Evolutionary conservation across 352 stramenopile genomes (phyloP).

Genomic region (Albugo candida): DNA sequence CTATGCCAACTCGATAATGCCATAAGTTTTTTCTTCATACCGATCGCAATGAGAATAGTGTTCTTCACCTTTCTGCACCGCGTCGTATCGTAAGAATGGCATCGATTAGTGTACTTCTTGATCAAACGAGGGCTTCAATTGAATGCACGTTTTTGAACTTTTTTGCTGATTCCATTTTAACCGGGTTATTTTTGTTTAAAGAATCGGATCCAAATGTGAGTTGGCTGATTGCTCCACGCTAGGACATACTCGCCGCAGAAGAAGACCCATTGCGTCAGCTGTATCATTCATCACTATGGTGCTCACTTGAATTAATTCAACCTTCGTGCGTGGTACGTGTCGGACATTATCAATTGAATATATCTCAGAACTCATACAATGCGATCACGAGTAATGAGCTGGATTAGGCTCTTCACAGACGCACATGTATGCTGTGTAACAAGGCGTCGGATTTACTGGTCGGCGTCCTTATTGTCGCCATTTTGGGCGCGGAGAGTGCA

Average conservation of each 20-base stretch:
- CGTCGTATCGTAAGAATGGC: slow-evolving; percentile 68
- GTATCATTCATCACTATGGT: slow-evolving; percentile 41
- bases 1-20: slow-evolving; percentile 57
- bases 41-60: slow-evolving; percentile 72
- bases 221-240: slow-evolving; percentile 62
- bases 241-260: slow-evolving; percentile 62
- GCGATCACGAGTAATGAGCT: slow-evolving; percentile 44
- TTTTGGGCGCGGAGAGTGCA: slow-evolving; percentile 66
- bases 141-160: slow-evolving; percentile 55
- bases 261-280: slow-evolving; percentile 58
- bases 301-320: slow-evolving; percentile 55
- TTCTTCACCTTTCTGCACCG: slow-evolving; percentile 62
- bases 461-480: slow-evolving; percentile 70
- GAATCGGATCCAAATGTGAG: slow-evolving; percentile 49
- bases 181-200: slow-evolving; percentile 42
- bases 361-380: slow-evolving; percentile 64
- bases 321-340: slow-evolving; percentile 40
- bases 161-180: slow-evolving; percentile 51
- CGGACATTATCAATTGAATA: slow-evolving; percentile 62
- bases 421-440: slow-evolving; percentile 52
- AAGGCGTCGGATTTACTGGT: slow-evolving; percentile 51
- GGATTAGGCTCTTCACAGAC: slow-evolving; percentile 59
- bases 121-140: slow-evolving; percentile 64
- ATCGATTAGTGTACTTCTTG: slow-evolving; percentile 60
- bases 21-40: slow-evolving; percentile 43